phyloP scores from a whole-genome alignment of 768 basidiomycete species.

The Floccularia luteovirens region DNA sequence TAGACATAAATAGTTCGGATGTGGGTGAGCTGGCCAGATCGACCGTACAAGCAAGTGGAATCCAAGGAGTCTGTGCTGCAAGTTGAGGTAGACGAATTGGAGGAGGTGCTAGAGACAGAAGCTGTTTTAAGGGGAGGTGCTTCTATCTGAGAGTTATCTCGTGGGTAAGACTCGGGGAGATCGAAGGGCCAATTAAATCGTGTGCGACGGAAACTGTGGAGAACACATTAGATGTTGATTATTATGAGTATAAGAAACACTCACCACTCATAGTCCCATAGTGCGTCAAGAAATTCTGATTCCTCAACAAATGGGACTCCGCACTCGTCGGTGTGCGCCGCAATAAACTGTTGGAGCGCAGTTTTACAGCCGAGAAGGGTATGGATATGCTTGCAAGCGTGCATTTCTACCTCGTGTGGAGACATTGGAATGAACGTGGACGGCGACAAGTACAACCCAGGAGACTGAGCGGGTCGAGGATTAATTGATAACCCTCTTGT shows the following conservation, averaged over 20 bases:
- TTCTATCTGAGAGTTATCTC: too few relatives aligned
- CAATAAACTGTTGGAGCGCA: conserved; percentile 47
- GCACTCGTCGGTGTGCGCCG: conserved; percentile 25
- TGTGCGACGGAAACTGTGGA: conserved; percentile 51
- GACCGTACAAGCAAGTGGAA: background rate
- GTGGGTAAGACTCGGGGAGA: conserved; percentile 23
- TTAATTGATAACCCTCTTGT: conserved; percentile 4
- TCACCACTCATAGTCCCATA: conserved; percentile 58
- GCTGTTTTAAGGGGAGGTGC: too few relatives aligned
- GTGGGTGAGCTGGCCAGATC: conserved; percentile 32
- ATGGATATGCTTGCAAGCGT: conserved; percentile 65
- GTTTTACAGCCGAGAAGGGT: conserved; percentile 53
- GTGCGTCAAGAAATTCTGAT: conserved; percentile 26
- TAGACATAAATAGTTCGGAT: conserved; percentile 47
- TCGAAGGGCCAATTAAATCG: conserved; percentile 66
- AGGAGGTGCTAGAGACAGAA: too few relatives aligned
- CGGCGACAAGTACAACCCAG: conserved; percentile 56
- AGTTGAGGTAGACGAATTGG: too few relatives aligned
- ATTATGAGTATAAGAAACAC: conserved; percentile 11
- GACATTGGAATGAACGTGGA: conserved; percentile 50
- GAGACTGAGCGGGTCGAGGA: conserved; percentile 36
- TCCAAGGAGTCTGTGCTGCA: background rate
- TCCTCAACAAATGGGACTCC: conserved; percentile 25
- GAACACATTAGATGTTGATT: conserved; percentile 8
- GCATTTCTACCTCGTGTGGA: conserved; percentile 63